These are phyloP conservation scores for baker's yeast (Saccharomyces cerevisiae) DNA, from an alignment of 805 yeast genomes.

Conservation along the genomic window DNA sequence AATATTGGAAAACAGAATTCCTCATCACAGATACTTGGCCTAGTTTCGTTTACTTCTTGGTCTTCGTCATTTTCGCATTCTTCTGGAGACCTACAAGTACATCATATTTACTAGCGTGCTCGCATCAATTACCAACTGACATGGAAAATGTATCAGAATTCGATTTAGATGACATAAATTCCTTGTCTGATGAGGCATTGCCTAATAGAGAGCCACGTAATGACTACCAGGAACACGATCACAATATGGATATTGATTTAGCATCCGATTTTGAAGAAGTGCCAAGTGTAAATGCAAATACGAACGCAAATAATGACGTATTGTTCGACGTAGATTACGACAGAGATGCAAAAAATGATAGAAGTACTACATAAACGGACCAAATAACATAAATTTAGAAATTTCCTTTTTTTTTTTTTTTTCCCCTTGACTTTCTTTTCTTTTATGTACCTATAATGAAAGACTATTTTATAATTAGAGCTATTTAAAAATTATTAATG, in stretches of 20 bases:
- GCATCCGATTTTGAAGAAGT: not conserved
- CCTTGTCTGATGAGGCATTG: constrained; percentile 32
- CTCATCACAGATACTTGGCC: constrained; percentile 93
- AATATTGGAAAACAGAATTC: constrained; percentile 86
- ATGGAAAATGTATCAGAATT: constrained; percentile 61
- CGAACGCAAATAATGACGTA: not conserved
- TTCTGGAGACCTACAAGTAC: constrained; percentile 98
- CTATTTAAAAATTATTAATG: not conserved
- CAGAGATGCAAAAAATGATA: not conserved
- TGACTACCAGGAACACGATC: constrained; percentile 32
- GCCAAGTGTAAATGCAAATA: not conserved
- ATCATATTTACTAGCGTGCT: constrained; percentile 87
- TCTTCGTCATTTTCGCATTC: constrained; percentile 75
- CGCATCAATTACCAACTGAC: constrained; percentile 84
- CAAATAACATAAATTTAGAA: not conserved
- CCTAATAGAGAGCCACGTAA: constrained; percentile 28
- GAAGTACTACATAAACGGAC: not conserved
- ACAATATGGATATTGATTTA: constrained; percentile 13
- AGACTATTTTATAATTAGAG: not conserved
- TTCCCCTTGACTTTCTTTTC: not conserved
- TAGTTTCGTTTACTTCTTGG: constrained; percentile 72
- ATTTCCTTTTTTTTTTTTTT: not conserved
- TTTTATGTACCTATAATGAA: not conserved
- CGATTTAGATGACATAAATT: constrained; percentile 49
- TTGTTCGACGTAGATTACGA: not conserved